Percentiles rank a stretch among this genome's conserved stretches.
phyloP scores from a whole-genome alignment of 2,329 filamentous ascomycete genomes.

The Beauveria sp. region DNA sequence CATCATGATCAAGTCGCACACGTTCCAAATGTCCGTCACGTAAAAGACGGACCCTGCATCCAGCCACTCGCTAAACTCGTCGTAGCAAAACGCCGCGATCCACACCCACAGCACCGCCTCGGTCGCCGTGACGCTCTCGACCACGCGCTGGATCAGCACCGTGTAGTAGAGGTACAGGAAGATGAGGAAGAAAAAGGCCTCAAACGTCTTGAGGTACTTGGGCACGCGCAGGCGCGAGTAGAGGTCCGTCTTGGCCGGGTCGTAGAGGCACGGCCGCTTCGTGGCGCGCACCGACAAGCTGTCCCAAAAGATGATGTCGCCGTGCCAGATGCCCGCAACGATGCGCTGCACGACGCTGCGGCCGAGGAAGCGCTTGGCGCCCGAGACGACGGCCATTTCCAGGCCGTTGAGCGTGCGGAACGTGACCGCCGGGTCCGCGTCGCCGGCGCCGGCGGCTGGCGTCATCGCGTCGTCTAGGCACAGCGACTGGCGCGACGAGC shows the following conservation, averaged over 20 bases:
- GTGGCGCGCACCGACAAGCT: constrained; percentile 62
- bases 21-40: constrained; percentile 73
- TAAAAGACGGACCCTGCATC: constrained; percentile 87
- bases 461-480: constrained; percentile 44
- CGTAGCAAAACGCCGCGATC: constrained; percentile 81
- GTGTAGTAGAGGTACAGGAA: constrained; percentile 78
- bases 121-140: constrained; percentile 54
- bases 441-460: constrained; percentile 43
- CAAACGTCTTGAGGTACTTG: constrained; percentile 76
- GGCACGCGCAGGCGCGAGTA: constrained; percentile 73
- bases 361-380: constrained; percentile 77
- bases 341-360: constrained; percentile 77
- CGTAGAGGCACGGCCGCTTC: constrained; percentile 73
- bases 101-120: constrained; percentile 76
- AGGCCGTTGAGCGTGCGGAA: constrained; percentile 79
- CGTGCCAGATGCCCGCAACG: constrained; percentile 77
- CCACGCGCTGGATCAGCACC: constrained; percentile 70
- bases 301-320: constrained; percentile 84
- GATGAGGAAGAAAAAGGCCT: constrained; percentile 70
- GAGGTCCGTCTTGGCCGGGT: constrained; percentile 56
- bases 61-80: constrained; percentile 75
- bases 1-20: constrained; percentile 69
- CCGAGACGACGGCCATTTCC: constrained; percentile 74
- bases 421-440: constrained; percentile 55
- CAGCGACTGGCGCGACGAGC: constrained; percentile 29